These are phyloP conservation scores for Ustilago curta DNA, from an alignment of 1,284 basidiomycete species.

Conservation along the genomic window DNA sequence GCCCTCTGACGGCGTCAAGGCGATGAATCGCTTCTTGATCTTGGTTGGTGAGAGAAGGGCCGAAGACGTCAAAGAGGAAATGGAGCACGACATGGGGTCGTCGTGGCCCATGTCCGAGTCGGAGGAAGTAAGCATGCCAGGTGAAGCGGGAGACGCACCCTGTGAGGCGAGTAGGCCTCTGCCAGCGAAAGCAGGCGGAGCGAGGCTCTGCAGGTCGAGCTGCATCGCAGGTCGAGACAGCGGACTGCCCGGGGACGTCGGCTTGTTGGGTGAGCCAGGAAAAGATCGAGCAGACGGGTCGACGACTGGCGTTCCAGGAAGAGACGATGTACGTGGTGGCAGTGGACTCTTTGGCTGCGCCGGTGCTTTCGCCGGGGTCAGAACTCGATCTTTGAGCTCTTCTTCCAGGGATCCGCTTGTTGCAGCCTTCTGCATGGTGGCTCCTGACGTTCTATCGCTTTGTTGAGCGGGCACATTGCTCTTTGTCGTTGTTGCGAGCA, in stretches of 20 bases:
- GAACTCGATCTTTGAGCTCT: background rate
- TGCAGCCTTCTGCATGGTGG: no score
- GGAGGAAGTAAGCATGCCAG: conserved; percentile 28
- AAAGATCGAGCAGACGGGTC: conserved; percentile 18
- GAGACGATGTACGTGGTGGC: conserved; percentile 40
- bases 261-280: conserved; percentile 46
- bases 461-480: background rate
- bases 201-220: conserved; percentile 32
- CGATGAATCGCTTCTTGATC: conserved; percentile 20
- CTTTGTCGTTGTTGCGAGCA: background rate
- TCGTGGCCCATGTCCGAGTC: conserved; percentile 41
- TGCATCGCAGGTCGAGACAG: conserved; percentile 31
- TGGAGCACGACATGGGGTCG: conserved; percentile 29
- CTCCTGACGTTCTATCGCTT: background rate
- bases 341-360: conserved; percentile 19
- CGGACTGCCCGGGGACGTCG: conserved; percentile 21
- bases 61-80: conserved; percentile 34
- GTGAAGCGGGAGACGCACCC: conserved; percentile 22
- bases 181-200: conserved; percentile 19
- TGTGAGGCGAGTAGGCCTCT: background rate
- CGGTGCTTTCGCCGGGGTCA: conserved; percentile 4
- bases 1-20: conserved; percentile 42
- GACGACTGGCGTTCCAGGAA: conserved; percentile 27
- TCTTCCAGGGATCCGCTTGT: background rate
- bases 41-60: conserved; percentile 17